A percentile compares a stretch with the other conserved stretches of the same genome.
These are phyloP conservation scores for Chalciporus sp. DNA, from an alignment of 1,284 basidiomycete species.

Conservation along the genomic window DNA sequence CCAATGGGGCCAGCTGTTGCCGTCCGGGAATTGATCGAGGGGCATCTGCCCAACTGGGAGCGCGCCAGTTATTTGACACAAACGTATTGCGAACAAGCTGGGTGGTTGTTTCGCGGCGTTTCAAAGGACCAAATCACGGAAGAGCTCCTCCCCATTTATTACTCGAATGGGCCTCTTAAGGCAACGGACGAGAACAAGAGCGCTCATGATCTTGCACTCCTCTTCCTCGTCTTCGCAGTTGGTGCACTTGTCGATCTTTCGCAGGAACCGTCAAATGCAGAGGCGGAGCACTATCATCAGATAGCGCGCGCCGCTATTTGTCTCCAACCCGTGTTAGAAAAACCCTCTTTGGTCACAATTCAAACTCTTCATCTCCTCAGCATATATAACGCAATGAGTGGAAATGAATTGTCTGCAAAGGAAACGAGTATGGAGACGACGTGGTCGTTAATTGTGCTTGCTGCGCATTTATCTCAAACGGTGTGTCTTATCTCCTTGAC, in stretches of 20 bases:
- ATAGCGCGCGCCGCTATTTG: constrained; percentile 60
- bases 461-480: constrained; percentile 58
- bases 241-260: constrained; percentile 54
- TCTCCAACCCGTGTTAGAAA: constrained; percentile 63
- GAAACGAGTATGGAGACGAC: constrained; percentile 61
- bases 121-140: constrained; percentile 51
- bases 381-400: constrained; percentile 54
- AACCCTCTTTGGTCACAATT: constrained; percentile 65
- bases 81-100: constrained; percentile 56
- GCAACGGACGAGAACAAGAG: constrained; percentile 38
- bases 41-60: constrained; percentile 52
- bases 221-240: constrained; percentile 66
- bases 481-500: constrained; percentile 41
- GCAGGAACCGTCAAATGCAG: constrained; percentile 37
- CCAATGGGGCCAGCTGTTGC: constrained; percentile 51
- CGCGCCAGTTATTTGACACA: constrained; percentile 50
- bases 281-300: constrained; percentile 64
- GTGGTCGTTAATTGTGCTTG: constrained; percentile 59
- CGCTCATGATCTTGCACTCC: constrained; percentile 56
- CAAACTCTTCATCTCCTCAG: constrained; percentile 62
- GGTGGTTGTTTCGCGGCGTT: constrained; percentile 60
- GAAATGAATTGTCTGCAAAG: constrained; percentile 36
- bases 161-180: constrained; percentile 33
- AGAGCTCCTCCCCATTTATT: constrained; percentile 54
- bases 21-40: constrained; percentile 51